These are phyloP conservation scores for Globisporangium nunn DNA, from an alignment of 352 stramenopile species.

Conservation along the genomic window DNA sequence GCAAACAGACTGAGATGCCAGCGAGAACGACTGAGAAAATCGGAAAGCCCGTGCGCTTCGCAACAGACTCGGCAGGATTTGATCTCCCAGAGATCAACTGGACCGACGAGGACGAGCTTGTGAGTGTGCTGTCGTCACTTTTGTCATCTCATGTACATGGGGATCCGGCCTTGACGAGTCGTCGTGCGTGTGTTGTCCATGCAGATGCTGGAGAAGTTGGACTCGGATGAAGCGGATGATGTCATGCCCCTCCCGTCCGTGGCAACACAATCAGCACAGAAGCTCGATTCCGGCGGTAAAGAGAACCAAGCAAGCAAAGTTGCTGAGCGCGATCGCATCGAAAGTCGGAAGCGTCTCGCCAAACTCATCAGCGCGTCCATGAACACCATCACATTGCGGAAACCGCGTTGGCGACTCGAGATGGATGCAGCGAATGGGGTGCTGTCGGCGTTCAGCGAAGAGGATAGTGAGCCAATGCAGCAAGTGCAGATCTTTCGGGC, in stretches of 20 bases:
- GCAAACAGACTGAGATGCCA: background rate
- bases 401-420: constrained; percentile 45
- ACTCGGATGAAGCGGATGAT: constrained; percentile 12
- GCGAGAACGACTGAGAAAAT: background rate
- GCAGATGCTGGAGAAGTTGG: constrained; percentile 29
- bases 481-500: constrained; percentile 40
- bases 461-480: constrained; percentile 19
- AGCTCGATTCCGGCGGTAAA: background rate
- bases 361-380: constrained; percentile 30
- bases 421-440: constrained; percentile 23
- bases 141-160: no score
- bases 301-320: constrained; percentile 7
- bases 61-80: background rate
- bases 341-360: constrained; percentile 33
- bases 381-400: constrained; percentile 18
- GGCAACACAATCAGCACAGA: background rate
- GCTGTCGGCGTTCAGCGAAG: constrained; percentile 19
- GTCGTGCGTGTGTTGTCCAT: background rate
- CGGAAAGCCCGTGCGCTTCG: background rate
- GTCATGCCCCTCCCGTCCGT: background rate
- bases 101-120: constrained; percentile 51
- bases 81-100: constrained; percentile 37
- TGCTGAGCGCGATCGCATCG: constrained; percentile 24
- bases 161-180: background rate
- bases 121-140: constrained; percentile 4